Percentiles rank a stretch among this genome's conserved stretches.
phyloP scores from a whole-genome alignment of 768 basidiomycete species.

The Boletus edulis region DNA sequence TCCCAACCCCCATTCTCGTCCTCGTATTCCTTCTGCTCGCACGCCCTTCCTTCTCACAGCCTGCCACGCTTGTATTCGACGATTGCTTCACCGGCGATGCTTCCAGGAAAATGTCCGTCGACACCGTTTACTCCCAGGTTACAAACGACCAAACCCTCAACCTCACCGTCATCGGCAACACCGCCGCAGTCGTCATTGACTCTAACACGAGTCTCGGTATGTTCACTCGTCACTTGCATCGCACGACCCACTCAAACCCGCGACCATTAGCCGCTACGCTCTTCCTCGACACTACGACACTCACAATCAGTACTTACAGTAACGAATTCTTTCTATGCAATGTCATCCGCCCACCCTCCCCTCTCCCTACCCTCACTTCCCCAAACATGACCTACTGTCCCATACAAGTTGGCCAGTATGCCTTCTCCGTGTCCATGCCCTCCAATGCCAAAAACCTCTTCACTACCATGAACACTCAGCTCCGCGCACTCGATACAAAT shows the following conservation, averaged over 20 bases:
- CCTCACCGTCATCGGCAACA: conserved; percentile 68
- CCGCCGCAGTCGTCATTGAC: conserved; percentile 57
- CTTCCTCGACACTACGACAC: conserved; percentile 77
- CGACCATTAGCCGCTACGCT: conserved; percentile 61
- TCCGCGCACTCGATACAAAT: conserved; percentile 88
- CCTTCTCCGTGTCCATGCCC: conserved; percentile 72
- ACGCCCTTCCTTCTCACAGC: conserved; percentile 43
- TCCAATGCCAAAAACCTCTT: conserved; percentile 65
- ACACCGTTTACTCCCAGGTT: conserved; percentile 73
- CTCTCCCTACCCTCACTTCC: conserved; percentile 46
- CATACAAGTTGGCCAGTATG: conserved; percentile 74
- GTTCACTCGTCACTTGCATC: conserved; percentile 18
- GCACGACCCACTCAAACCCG: conserved; percentile 5
- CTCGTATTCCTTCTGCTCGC: conserved; percentile 21
- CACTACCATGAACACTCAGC: conserved; percentile 78
- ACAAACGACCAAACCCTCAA: conserved; percentile 53
- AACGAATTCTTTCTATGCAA: conserved; percentile 76
- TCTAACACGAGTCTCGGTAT: conserved; percentile 65
- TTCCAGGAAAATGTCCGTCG: conserved; percentile 60
- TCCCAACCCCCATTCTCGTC: not conserved
- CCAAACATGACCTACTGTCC: conserved; percentile 64
- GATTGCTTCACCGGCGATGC: conserved; percentile 65
- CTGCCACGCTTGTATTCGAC: conserved; percentile 57
- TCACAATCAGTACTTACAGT: conserved; percentile 72
- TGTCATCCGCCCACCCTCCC: conserved; percentile 75